Percentiles rank a stretch among this genome's conserved stretches.
phyloP scores from a whole-genome alignment of 2,329 filamentous ascomycete genomes.

The Pseudogymnoascus sp. region DNA sequence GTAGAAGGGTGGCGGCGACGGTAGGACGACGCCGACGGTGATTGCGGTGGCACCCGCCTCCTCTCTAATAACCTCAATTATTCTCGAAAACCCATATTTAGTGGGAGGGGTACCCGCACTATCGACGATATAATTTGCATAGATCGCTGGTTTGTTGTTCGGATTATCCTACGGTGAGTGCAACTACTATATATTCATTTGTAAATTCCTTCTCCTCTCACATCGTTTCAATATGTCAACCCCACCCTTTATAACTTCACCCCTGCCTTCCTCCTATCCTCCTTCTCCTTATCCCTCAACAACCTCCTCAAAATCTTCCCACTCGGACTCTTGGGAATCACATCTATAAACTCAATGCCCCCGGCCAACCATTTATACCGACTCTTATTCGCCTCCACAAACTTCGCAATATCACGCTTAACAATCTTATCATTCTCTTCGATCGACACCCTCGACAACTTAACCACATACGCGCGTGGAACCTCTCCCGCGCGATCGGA shows the following conservation, averaged over 20 bases:
- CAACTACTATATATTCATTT: neutral
- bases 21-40: neutral
- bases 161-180: neutral
- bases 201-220: neutral
- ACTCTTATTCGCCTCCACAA: conserved; percentile 60
- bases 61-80: no score
- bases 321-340: conserved; percentile 65
- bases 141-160: neutral
- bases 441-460: conserved; percentile 35
- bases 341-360: conserved; percentile 55
- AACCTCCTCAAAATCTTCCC: conserved; percentile 66
- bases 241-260: conserved; percentile 51
- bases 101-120: neutral
- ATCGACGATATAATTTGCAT: neutral
- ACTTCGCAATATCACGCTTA: conserved; percentile 45
- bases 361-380: conserved; percentile 62
- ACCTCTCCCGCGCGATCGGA: conserved; percentile 56
- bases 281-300: conserved; percentile 67
- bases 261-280: conserved; percentile 54
- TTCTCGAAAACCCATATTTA: no score
- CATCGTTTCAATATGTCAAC: neutral
- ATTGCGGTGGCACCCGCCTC: no score
- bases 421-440: conserved; percentile 52
- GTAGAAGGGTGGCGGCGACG: neutral
- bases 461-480: conserved; percentile 61